Percentiles rank a stretch among this genome's conserved stretches.
phyloP scores from a whole-genome alignment of 169 alveolate genomes.

The Plasmodium yoelii region DNA sequence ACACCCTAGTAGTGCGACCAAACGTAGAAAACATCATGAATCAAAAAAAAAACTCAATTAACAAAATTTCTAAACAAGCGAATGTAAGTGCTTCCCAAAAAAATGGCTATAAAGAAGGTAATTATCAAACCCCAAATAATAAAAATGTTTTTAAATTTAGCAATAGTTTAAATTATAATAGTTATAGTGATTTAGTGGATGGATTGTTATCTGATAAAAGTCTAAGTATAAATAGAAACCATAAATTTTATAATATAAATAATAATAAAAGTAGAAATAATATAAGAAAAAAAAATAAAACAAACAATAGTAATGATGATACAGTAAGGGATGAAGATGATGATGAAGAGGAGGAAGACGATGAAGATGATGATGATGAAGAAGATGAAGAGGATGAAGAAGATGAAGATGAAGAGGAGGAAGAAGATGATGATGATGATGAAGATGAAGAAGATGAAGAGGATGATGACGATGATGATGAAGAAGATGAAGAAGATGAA shows the following conservation, averaged over 20 bases:
- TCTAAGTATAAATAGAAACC: conserved; percentile 19
- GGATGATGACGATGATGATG: not conserved
- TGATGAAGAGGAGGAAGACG: too few relatives aligned
- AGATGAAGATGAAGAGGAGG: not conserved
- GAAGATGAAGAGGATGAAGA: too few relatives aligned
- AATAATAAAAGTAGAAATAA: conserved; percentile 6
- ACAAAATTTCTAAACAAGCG: conserved; percentile 22
- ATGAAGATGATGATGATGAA: not conserved
- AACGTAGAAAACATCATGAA: conserved; percentile 10
- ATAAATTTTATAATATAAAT: conserved; percentile 2
- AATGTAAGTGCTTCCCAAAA: conserved; percentile 5
- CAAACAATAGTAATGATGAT: not conserved
- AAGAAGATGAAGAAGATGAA: not conserved
- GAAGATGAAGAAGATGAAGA: conserved; percentile 18
- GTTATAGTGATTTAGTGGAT: conserved; percentile 14
- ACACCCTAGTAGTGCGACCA: too few relatives aligned
- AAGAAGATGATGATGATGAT: conserved; percentile 11
- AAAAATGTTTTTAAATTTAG: conserved; percentile 47
- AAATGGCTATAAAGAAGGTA: conserved; percentile 29
- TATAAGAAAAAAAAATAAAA: not conserved
- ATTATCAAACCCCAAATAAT: conserved; percentile 11
- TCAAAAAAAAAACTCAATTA: conserved; percentile 25
- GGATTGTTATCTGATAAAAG: conserved; percentile 21
- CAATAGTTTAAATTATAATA: conserved; percentile 36
- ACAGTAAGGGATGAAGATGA: not conserved